These are phyloP conservation scores for Pinus tabuliformis DNA, from an alignment of 75 land plant genomes.

Conservation along the genomic window DNA sequence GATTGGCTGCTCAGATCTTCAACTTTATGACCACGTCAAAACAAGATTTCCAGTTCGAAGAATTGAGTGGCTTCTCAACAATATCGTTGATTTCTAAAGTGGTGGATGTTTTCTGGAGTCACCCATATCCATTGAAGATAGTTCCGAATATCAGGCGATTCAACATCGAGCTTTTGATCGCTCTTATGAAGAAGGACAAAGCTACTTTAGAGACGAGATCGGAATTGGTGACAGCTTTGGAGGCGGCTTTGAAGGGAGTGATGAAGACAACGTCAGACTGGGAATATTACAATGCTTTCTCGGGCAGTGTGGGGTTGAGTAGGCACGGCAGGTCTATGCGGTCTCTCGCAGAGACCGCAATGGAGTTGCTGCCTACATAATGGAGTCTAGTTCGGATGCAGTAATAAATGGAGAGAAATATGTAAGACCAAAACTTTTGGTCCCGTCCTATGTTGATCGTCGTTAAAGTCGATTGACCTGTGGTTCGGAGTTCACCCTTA, in stretches of 20 bases:
- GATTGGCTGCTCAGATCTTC: conserved; percentile 34
- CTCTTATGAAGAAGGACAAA: neutral
- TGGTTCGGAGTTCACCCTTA: too few species aligned
- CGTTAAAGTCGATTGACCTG: too few species aligned
- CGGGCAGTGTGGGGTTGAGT: conserved; percentile 36
- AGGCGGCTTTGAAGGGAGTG: neutral
- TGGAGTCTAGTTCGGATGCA: too few species aligned
- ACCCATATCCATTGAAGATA: neutral
- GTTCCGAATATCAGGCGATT: neutral
- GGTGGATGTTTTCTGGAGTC: too few species aligned
- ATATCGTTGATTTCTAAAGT: neutral
- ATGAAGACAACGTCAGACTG: neutral
- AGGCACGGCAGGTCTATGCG: conserved; percentile 17
- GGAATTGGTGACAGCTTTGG: neutral
- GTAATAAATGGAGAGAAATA: too few species aligned
- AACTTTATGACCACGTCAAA: conserved; percentile 27
- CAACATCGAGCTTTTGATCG: too few species aligned
- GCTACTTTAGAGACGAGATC: neutral
- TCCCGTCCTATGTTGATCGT: too few species aligned
- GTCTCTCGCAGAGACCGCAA: too few species aligned
- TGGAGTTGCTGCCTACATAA: too few species aligned
- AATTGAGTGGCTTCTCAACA: conserved; percentile 17
- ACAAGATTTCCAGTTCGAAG: conserved; percentile 9
- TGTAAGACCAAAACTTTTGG: too few species aligned
- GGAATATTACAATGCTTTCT: neutral